Base-by-base conservation (phyloP, 495 filamentous ascomycete genomes). In the Amphirosellinia nigrospora region DNA sequence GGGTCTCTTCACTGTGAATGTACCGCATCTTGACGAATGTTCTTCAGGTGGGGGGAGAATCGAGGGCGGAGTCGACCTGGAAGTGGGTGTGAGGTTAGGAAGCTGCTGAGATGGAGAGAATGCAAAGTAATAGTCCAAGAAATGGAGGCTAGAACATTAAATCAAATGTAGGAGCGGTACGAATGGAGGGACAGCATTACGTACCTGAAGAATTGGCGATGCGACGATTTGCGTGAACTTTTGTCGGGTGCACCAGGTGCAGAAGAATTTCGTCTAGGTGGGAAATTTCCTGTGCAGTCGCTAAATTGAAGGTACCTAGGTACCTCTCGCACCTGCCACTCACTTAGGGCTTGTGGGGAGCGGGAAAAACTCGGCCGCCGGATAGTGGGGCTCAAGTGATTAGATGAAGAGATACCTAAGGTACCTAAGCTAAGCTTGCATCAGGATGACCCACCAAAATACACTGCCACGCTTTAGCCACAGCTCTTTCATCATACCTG, bases 1-100 rank as follows among this genome's bases (percentile, higher is more conserved):
- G 89, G 85, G 89, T 88, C 90, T 99, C 95, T 86, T 92, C 86
- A 79, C 92, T 95, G 88, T 98, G 93, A 87, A 98, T 97, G 91
- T 97, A 97, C 87, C 91, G 92, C 94, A 97, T 97, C 83, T 91
- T 96, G 88, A 80, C 84, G 82, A 73, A 74, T 61, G 74, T 81
- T 81, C 79, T 78, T 77, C 77, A 75, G 75, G 76, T 72, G 69
- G 74, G 71, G 66, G 74, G 63, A 70, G 61, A 73, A 72, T 71
- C 59, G 74, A 64, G 71, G 74, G 72, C 61, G 72, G 68, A 75
- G 71, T 71, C 63, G 72, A 64, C 74, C 76, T 74, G 71, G 39
- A 5, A 72, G 39, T 66, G 15, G 75, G 68, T 70, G 36, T 73
- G 70, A 55, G 41, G 50, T 73, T 72, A 55, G 41, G 50, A 58